Conservation (phyloP, 345 rosid species). For the Aquilaria sinensis region DNA sequence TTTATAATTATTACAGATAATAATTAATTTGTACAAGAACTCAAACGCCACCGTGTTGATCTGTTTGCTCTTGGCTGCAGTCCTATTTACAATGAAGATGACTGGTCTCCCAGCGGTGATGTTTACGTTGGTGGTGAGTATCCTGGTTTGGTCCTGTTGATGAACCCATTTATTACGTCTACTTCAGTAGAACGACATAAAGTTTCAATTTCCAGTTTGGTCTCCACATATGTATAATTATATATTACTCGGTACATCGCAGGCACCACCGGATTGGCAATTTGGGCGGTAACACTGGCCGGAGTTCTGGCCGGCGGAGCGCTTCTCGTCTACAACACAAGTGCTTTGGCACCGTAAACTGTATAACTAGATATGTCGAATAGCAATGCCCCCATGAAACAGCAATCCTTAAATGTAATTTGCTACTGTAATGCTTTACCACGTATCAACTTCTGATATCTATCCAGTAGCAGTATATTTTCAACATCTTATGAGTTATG, state of each 20-base stretch:
- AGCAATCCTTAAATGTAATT: background rate
- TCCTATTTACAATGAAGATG: constrained; percentile 62
- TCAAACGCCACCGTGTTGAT: background rate
- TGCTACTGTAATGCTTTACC: constrained; percentile 6
- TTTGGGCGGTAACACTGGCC: constrained; percentile 85
- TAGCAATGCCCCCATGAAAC: background rate
- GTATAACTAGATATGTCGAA: too few species aligned
- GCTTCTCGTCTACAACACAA: constrained; percentile 94
- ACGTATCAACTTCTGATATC: too few species aligned
- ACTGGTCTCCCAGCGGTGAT: constrained; percentile 81
- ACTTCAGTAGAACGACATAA: too few species aligned
- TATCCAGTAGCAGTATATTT: too few species aligned
- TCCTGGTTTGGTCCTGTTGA: background rate
- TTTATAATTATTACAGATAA: too few species aligned
- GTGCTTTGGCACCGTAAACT: constrained; percentile 78
- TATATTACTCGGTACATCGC: constrained; percentile 4
- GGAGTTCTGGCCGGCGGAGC: constrained; percentile 88
- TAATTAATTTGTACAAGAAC: too few species aligned
- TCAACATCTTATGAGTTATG: too few species aligned
- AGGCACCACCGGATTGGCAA: constrained; percentile 76
- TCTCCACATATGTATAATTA: background rate
- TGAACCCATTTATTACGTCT: too few species aligned
- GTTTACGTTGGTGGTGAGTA: constrained; percentile 67
- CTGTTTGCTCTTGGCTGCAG: constrained; percentile 24
- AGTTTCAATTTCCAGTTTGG: background rate